These are phyloP conservation scores for Blepharisma japonicum DNA, from an alignment of 73 alveolate species.

Conservation along the genomic window DNA sequence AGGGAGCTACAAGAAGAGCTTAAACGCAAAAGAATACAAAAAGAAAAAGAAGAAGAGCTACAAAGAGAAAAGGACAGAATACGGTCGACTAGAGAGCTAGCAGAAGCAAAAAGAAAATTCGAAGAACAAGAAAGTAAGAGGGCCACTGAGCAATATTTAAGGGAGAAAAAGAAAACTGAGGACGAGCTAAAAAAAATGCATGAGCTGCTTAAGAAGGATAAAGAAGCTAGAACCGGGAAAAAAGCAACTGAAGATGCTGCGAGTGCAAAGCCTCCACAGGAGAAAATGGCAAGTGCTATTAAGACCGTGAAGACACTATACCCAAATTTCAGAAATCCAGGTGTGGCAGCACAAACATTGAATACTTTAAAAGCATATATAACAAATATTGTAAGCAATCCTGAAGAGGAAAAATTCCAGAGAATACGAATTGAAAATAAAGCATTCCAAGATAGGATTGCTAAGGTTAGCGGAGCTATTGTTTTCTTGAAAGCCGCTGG, in stretches of 20 bases:
- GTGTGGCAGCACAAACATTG: constrained; percentile 63
- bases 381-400: constrained; percentile 48
- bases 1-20: constrained; percentile 48
- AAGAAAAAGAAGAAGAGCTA: constrained; percentile 51
- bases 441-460: constrained; percentile 58
- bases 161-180: constrained; percentile 51
- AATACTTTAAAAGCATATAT: constrained; percentile 46
- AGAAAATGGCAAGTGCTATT: constrained; percentile 48
- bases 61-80: constrained; percentile 54
- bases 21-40: constrained; percentile 44
- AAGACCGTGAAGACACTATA: constrained; percentile 56
- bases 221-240: constrained; percentile 62
- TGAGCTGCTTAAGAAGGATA: constrained; percentile 47
- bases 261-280: constrained; percentile 41
- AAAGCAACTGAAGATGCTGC: constrained; percentile 27
- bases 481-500: constrained; percentile 64
- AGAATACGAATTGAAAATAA: constrained; percentile 56
- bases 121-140: constrained; percentile 56
- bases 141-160: constrained; percentile 42
- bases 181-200: constrained; percentile 39
- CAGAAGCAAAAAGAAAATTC: constrained; percentile 52
- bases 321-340: constrained; percentile 71
- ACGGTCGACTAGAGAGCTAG: constrained; percentile 42
- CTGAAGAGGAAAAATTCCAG: constrained; percentile 59
- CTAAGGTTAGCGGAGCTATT: constrained; percentile 63